Conservation (phyloP, 2,329 filamentous ascomycete species). For the Xylariales sp. region DNA sequence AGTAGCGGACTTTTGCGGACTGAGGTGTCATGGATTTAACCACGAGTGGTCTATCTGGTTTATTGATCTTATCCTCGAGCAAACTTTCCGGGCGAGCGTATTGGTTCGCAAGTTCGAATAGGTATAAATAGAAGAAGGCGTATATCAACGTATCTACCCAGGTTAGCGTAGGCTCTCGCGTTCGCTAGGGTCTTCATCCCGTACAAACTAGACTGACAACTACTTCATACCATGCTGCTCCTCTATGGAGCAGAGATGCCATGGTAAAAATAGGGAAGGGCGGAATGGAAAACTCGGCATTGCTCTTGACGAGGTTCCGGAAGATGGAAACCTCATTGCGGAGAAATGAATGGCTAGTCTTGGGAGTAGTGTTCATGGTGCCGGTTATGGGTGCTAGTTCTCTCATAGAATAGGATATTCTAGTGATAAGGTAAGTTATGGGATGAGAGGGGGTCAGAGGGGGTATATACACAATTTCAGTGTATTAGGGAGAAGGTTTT, state of each 20-base stretch:
- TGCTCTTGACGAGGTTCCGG: conserved; percentile 19
- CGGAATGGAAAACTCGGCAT: conserved; percentile 1
- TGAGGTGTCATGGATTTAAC: conserved; percentile 6
- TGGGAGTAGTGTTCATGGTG: conserved; percentile 2
- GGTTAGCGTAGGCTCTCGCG: background rate
- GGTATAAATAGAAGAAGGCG: conserved; percentile 17
- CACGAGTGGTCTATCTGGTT: conserved; percentile 21
- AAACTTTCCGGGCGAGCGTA: conserved; percentile 3
- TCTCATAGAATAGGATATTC: background rate
- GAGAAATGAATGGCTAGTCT: conserved; percentile 1
- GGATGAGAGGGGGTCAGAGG: no score
- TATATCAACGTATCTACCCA: conserved; percentile 16
- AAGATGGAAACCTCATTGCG: background rate
- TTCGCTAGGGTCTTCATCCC: background rate
- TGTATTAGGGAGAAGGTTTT: no score
- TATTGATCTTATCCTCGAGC: conserved; percentile 24
- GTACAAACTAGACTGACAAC: conserved; percentile 10
- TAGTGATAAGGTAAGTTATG: no score
- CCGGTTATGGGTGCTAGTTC: background rate
- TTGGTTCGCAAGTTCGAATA: conserved; percentile 23
- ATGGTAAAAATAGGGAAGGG: conserved; percentile 23
- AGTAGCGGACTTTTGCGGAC: conserved; percentile 17
- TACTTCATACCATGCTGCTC: conserved; percentile 5
- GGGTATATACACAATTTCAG: no score
- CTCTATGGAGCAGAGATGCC: conserved; percentile 13